Evolutionary conservation across 768 basidiomycete species (phyloP).

Genomic region (Suillus lakei): DNA sequence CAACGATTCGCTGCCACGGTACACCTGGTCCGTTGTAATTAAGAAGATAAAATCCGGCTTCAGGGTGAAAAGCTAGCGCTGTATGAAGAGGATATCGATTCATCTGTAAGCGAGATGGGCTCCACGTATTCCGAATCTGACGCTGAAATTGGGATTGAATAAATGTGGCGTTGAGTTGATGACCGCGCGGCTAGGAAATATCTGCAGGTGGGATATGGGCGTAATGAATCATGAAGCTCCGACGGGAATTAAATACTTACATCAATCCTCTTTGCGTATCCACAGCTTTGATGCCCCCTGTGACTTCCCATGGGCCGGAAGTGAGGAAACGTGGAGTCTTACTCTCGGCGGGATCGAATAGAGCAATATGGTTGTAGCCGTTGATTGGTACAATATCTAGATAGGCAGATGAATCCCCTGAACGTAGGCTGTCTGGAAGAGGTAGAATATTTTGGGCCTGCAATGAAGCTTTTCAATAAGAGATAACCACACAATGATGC

Average conservation of each 20-base stretch:
- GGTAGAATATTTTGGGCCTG: conserved; percentile 70
- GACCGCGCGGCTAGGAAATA: conserved; percentile 91
- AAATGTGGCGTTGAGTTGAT: conserved; percentile 84
- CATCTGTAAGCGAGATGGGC: conserved; percentile 58
- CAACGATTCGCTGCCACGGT: conserved; percentile 85
- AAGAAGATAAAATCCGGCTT: conserved; percentile 83
- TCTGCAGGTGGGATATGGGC: conserved; percentile 45
- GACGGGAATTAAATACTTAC: conserved; percentile 56
- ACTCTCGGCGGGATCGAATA: conserved; percentile 80
- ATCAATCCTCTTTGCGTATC: conserved; percentile 70
- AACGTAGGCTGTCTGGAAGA: conserved; percentile 50
- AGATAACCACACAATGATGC: neutral
- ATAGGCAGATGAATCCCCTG: conserved; percentile 64
- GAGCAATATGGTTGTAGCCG: conserved; percentile 92
- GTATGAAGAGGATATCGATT: conserved; percentile 58
- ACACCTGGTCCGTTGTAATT: conserved; percentile 80
- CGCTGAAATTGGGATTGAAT: conserved; percentile 74
- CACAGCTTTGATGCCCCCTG: conserved; percentile 70
- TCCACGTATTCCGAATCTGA: conserved; percentile 37
- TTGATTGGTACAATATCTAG: conserved; percentile 89
- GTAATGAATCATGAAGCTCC: conserved; percentile 20
- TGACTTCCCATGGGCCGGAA: conserved; percentile 89
- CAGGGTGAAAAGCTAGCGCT: conserved; percentile 82
- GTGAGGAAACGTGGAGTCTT: conserved; percentile 83
- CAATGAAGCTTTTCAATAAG: conserved; percentile 9